Percentiles rank a stretch among this genome's conserved stretches.
These are phyloP conservation scores for Cicer bijugum DNA, from an alignment of 306 rosid species.

Conservation along the genomic window DNA sequence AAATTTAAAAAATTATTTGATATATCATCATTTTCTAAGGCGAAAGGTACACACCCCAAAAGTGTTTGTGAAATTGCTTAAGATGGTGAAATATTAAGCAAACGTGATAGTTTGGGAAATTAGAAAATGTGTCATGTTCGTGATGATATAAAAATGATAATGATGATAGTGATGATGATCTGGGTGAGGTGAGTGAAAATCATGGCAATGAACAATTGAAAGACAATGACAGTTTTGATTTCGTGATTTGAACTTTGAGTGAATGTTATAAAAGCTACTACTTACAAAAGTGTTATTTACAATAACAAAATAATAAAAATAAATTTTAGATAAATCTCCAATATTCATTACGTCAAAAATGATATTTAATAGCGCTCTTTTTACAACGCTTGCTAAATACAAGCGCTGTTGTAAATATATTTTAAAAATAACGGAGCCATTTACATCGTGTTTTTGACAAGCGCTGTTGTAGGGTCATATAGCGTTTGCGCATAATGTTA, in stretches of 20 bases:
- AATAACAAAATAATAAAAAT: too few relatives aligned
- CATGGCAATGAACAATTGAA: conserved; percentile 36
- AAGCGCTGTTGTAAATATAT: too few relatives aligned
- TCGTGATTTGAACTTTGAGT: background rate
- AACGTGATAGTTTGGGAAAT: conserved; percentile 22
- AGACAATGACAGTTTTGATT: conserved; percentile 9
- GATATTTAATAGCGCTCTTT: too few relatives aligned
- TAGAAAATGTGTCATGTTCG: background rate
- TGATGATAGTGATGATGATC: conserved; percentile 26
- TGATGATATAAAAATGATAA: background rate
- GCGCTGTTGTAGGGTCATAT: too few relatives aligned
- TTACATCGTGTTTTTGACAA: too few relatives aligned
- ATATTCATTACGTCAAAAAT: too few relatives aligned
- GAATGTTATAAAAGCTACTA: background rate
- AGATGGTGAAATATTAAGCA: background rate
- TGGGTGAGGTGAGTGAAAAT: conserved; percentile 21
- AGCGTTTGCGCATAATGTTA: too few relatives aligned
- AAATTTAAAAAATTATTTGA: too few relatives aligned
- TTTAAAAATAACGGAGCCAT: too few relatives aligned
- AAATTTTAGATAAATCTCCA: too few relatives aligned
- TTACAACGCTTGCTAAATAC: too few relatives aligned
- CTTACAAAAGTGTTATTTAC: too few relatives aligned
- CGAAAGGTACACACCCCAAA: background rate
- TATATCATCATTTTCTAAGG: background rate
- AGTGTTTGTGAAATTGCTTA: conserved; percentile 35